Percentiles rank a stretch among this genome's conserved stretches.
Evolutionary conservation across 352 stramenopile genomes (phyloP).

Genomic region (Pilasporangium apinafurcum): DNA sequence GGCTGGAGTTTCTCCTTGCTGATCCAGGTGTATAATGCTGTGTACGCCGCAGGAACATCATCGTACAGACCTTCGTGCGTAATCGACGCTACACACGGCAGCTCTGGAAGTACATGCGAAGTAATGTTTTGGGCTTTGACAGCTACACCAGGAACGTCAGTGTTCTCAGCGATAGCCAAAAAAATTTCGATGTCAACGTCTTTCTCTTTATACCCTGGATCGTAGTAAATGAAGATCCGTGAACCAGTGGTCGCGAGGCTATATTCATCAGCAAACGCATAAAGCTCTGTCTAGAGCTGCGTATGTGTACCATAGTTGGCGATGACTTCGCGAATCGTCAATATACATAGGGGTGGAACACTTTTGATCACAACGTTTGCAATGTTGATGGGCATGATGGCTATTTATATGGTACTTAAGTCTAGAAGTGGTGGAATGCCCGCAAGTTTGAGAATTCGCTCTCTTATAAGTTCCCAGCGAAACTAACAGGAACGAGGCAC

Average conservation of each 20-base stretch:
- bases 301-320: constrained; percentile 37
- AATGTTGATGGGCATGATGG: too few species aligned
- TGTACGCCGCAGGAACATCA: constrained; percentile 17
- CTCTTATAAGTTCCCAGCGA: too few species aligned
- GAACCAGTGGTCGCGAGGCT: constrained; percentile 9
- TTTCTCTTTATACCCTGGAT: constrained; percentile 18
- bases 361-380: too few species aligned
- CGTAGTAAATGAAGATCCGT: constrained; percentile 37
- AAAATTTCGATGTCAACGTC: constrained; percentile 54
- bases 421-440: too few species aligned
- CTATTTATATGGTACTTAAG: too few species aligned
- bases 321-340: constrained; percentile 27
- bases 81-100: constrained; percentile 20
- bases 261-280: constrained; percentile 14
- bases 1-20: constrained; percentile 15
- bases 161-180: constrained; percentile 19
- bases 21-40: constrained; percentile 31
- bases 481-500: too few species aligned
- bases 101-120: constrained; percentile 10
- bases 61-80: constrained; percentile 24
- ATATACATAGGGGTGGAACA: constrained; percentile 18
- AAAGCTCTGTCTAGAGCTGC: constrained; percentile 24
- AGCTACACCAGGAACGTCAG: constrained; percentile 7
- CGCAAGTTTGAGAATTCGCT: too few species aligned
- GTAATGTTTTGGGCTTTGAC: constrained; percentile 9